phyloP scores from a whole-genome alignment of 2,329 filamentous ascomycete species.

The Microascus cirrosus region DNA sequence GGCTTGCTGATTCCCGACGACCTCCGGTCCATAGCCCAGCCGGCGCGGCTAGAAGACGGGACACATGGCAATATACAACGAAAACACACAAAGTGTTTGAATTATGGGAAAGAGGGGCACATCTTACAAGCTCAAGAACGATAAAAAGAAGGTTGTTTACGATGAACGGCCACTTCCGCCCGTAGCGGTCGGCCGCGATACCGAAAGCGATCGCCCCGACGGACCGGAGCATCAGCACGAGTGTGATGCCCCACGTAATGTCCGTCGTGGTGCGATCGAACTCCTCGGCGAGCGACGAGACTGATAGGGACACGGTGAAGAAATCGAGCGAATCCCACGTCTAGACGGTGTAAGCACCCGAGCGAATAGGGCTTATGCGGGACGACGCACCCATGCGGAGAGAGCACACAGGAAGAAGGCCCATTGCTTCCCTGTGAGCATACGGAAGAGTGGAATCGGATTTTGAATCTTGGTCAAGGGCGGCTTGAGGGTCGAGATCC shows the following conservation, averaged over 20 bases:
- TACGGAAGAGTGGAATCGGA: conserved; percentile 34
- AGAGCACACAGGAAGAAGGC: conserved; percentile 44
- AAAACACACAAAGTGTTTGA: not conserved
- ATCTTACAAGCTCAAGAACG: conserved; percentile 45
- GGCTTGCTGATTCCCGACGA: too few species aligned
- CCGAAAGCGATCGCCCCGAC: conserved; percentile 69
- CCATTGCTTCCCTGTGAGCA: conserved; percentile 40
- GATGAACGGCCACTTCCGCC: conserved; percentile 77
- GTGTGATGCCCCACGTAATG: conserved; percentile 63
- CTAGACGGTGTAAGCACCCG: conserved; percentile 41
- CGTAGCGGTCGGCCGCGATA: conserved; percentile 66
- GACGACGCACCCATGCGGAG: conserved; percentile 38
- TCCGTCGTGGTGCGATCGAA: conserved; percentile 45
- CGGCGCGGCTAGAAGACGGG: too few species aligned
- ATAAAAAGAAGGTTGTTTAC: conserved; percentile 65
- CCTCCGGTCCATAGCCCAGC: too few species aligned
- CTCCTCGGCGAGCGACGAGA: conserved; percentile 51
- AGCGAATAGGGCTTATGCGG: not conserved
- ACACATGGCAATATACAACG: not conserved
- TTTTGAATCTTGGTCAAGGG: conserved; percentile 43
- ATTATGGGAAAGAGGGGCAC: not conserved
- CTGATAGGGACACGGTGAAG: conserved; percentile 70
- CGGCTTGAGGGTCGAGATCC: conserved; percentile 44
- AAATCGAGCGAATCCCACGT: conserved; percentile 78
- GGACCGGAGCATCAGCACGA: conserved; percentile 64